phyloP scores from a whole-genome alignment of 176 grass and related monocot species.

The Oryza punctata region DNA sequence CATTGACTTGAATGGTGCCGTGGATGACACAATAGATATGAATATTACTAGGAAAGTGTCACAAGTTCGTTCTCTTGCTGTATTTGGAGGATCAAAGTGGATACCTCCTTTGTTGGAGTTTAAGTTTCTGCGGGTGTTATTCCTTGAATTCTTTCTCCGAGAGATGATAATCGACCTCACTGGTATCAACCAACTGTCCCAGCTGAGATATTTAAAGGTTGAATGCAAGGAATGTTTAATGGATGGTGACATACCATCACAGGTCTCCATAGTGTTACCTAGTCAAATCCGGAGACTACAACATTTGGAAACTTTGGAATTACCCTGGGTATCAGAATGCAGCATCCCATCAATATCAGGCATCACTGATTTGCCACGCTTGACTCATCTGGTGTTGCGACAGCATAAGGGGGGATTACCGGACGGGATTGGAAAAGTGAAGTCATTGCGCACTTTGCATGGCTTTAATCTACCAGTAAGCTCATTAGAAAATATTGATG shows the following conservation, averaged over 20 bases:
- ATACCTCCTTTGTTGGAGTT: neutral
- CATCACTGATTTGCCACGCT: neutral
- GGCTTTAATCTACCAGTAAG: neutral
- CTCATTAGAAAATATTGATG: neutral
- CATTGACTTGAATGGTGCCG: neutral
- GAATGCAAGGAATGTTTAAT: neutral
- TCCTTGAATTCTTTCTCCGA: neutral
- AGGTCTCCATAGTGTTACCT: too few species aligned
- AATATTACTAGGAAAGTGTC: neutral
- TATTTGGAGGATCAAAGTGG: neutral
- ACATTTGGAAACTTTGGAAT: neutral
- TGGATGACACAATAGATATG: neutral
- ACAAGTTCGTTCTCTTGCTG: neutral
- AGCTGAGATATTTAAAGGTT: neutral
- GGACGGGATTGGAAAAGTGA: neutral
- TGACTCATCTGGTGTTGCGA: neutral
- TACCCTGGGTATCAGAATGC: neutral
- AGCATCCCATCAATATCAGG: neutral
- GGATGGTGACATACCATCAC: too few species aligned
- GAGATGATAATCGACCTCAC: neutral
- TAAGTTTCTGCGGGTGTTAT: neutral
- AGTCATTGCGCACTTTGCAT: neutral
- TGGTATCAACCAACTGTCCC: neutral
- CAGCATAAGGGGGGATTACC: neutral
- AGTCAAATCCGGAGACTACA: neutral